Base-by-base conservation (phyloP, 202 grass and related monocot genomes). In the Elaeis oleifera region DNA sequence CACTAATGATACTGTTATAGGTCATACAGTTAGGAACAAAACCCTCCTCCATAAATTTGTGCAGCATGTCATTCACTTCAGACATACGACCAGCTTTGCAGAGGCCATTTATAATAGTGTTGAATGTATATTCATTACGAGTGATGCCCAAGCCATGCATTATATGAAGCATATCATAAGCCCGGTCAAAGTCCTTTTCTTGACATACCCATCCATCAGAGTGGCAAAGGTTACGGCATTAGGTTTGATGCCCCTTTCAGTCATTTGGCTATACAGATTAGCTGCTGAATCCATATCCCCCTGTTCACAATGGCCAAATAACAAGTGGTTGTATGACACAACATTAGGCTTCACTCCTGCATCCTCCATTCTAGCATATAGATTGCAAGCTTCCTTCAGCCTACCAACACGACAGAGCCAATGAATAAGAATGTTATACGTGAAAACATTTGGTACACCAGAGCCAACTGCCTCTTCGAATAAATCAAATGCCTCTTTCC, bases 1-100 rank as follows among this genome's bases (percentile, higher is more conserved):
- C 78, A 69, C 78, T 82, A 65, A 96, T 90, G 39, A 96, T 96
- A 74, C 75, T 96, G 60, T 96, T 90, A 69, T 85, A 96, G 71
- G 84, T 88, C 69, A 85, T 80, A 67, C 36, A 19, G 53, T 50
- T 85, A 14, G 87, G 84, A 61, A 82, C 73, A 83, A 96, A 96
- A 74, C 86, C 90, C 54, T 96, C 76, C 5, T 61, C 76, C 58
- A 83, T 50, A 78, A 87, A 90, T 64, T 61, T 88, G 11, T 58
- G 77, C 79, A 96, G 31, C 73, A 88, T 88, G 50, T 90, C 81
- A 57, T 74, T 78, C 64, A 63, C 83, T 72, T 90, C 81, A 60
- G 25, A 85, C 59, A 85, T 56, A 50, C 49, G 78, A 57, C 48
- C 59, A 36, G 49, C 29, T 71, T 50, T 64, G 50, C 53, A 85